phyloP scores from a whole-genome alignment of 805 yeast species.

The Cyberlindnera mycetangii region DNA sequence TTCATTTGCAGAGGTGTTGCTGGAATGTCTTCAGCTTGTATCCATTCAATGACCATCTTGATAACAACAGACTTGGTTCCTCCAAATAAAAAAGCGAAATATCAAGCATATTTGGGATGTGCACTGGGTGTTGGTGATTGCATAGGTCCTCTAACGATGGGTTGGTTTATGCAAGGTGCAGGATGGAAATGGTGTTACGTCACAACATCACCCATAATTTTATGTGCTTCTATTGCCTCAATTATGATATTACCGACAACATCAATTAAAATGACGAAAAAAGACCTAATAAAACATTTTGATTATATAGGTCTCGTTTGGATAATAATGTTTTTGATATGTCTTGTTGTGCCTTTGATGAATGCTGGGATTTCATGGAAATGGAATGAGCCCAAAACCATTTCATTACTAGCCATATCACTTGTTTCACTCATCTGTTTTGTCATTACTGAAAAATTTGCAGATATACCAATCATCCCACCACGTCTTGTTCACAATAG shows the following conservation, averaged over 20 bases:
- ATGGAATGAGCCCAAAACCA: conserved; percentile 2
- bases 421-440: conserved; percentile 37
- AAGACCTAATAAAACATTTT: conserved; percentile 2
- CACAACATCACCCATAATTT: conserved; percentile 39
- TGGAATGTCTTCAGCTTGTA: conserved; percentile 57
- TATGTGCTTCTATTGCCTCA: background rate
- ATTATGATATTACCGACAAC: conserved; percentile 4
- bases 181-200: conserved; percentile 56
- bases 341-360: conserved; percentile 13
- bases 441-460: conserved; percentile 41
- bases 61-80: conserved; percentile 52
- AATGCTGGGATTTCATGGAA: conserved; percentile 12
- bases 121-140: conserved; percentile 50
- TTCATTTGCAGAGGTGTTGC: conserved; percentile 51
- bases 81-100: conserved; percentile 47
- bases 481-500: conserved; percentile 37
- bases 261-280: background rate
- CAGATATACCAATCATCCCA: conserved; percentile 54
- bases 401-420: background rate
- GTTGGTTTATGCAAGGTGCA: conserved; percentile 39
- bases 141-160: conserved; percentile 55
- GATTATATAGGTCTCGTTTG: conserved; percentile 13
- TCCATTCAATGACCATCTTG: conserved; percentile 47
- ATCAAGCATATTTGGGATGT: conserved; percentile 52
- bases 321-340: conserved; percentile 8